Evolutionary conservation across 768 basidiomycete genomes (phyloP), one percentile per base, ranked within the genome.

Genomic region (Leccinum rimulosum): DNA sequence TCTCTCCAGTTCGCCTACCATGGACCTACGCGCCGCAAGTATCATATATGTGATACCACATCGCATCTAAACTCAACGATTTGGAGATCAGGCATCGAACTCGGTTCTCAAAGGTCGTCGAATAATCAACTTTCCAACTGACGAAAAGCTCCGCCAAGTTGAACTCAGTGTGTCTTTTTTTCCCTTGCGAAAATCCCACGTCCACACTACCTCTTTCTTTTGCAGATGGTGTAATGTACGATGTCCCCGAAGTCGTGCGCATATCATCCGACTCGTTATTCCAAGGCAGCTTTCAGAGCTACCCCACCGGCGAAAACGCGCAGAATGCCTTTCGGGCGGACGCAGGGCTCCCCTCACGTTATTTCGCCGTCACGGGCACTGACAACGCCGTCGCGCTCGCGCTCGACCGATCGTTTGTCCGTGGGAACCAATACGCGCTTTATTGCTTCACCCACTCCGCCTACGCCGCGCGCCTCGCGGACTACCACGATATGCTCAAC

Each of bases 1-100:
- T 52, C 50, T 60, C 7, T 60, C 59, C n/a, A 50, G 59, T 36
- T 60, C 59, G 30, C 38, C 59, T 15, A 60, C 59, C 30, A 52
- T 60, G 48, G 59, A 60, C 38, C 14, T 60, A 17, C 55, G 55
- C 17, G 59, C 59, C 10, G 59, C 57, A 57, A 38, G 59, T 15
- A 40, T 22, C 11, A 33, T 45, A 17, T 14, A 19, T 40, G 9
- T n/a, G 40, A 43, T 6, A 43, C 40, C 19, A 52, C 22, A 40
- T 25, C n/a, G 11, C 19, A n/a, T 53, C 33, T n/a, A 19, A 17
- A 50, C 33, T 56, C 45, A 50, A 50, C 33, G 6, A 43, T 19
- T n/a, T 22, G 1, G 30, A 43, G 3, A 40, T 14, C 51, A 57
- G 50, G 57, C 43, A 33, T 31, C 30, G 15, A 36, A 8, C 31